These are phyloP conservation scores for Verbena officinalis DNA, from an alignment of 257 asterid species.

Conservation along the genomic window DNA sequence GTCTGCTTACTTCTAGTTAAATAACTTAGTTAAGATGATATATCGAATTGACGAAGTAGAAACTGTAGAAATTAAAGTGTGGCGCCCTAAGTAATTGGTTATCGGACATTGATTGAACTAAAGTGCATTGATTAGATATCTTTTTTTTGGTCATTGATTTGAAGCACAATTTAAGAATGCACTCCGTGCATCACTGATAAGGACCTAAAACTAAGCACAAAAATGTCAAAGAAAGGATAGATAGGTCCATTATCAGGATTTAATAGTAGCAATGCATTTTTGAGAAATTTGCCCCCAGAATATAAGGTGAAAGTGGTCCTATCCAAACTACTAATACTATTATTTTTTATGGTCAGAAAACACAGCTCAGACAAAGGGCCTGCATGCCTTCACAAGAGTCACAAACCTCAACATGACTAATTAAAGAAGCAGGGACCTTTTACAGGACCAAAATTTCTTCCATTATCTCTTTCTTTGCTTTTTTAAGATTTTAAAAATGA, in stretches of 20 bases:
- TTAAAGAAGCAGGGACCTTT: conserved; percentile 8
- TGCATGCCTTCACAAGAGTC: conserved; percentile 27
- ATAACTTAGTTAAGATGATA: no score
- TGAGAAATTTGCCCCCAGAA: conserved; percentile 23
- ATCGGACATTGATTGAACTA: no score
- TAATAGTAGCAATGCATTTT: not conserved
- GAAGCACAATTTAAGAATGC: no score
- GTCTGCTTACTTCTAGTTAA: not conserved
- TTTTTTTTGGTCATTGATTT: no score
- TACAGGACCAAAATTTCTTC: not conserved
- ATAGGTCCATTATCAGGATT: not conserved
- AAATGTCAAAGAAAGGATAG: not conserved
- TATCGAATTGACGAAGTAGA: no score
- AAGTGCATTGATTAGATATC: no score
- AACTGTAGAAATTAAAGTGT: no score
- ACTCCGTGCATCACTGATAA: no score
- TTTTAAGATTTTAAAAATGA: not conserved
- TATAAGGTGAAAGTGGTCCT: conserved; percentile 30
- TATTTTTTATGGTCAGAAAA: not conserved
- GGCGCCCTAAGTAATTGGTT: no score
- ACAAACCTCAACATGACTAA: conserved; percentile 21
- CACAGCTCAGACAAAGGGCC: conserved; percentile 9
- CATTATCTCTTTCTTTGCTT: not conserved
- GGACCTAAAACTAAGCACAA: no score
- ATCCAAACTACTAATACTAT: not conserved